Base-by-base conservation (phyloP, 192 early-diverging fungal species). In the Coemansia interrupta region DNA sequence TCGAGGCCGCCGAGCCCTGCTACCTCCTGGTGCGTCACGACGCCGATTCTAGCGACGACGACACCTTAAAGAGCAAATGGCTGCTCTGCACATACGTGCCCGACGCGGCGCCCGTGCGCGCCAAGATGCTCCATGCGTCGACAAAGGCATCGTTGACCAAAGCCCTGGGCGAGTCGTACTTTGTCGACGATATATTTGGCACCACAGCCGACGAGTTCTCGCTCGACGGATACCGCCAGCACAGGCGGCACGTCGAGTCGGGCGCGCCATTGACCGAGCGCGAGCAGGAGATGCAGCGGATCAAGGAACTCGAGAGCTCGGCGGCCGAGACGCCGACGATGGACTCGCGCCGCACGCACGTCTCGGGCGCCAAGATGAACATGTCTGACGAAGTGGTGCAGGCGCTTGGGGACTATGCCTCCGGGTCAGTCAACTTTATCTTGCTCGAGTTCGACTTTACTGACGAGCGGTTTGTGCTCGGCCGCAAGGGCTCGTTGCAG, bases 81-180 rank as follows among this genome's bases (percentile, higher is more conserved):
- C 74, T 90, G 41, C 81, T 95, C 41, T 67, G 89, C 44, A 72
- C 84, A 28, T 93, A 86, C 70, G 88, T 93, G 6, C 93, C 93
- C 2, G 93, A 95, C 61, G 42, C 81, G 23, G 87, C 91, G 22
- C 82, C 81, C 29, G 88, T 96, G 24, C 82, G 94, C 20, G 88
- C 92, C 52, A 96, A 97, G 71, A 98, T 96, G 93, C 80, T 98
- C 32, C 94, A 95, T 61, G 93, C 96, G 11, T 85, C 93, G 6
- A 86, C 90, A 19, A 86, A 89, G 54, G 87, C 89, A 9, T 85
- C 90, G 6, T 68, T 96, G 51, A 75, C 82, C 15, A 91, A 88
- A 70, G 83, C 88, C 2, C 76, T 95, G 28, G 95, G 95, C 17
- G 90, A 90, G 28, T 81, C 84, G 41, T 80, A 83, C 23, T 93